These are phyloP conservation scores for Rhizopus delemar DNA, from an alignment of 371 early-diverging fungal species.

Conservation along the genomic window DNA sequence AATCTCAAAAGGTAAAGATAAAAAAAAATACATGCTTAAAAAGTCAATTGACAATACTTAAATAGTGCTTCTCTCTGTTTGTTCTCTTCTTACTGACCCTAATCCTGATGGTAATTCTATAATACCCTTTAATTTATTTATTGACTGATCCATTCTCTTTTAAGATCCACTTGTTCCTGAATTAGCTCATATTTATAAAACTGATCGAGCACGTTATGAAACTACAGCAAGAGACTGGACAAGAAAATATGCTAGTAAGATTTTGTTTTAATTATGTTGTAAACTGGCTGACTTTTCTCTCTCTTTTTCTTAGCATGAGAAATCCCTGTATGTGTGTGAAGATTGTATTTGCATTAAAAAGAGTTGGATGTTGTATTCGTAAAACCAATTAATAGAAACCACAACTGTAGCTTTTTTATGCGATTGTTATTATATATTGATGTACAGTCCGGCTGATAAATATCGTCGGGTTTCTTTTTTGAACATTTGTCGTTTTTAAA, in stretches of 20 bases:
- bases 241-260: constrained; percentile 74
- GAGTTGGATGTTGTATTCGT: constrained; percentile 4
- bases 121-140: neutral
- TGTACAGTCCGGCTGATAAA: too few relatives aligned
- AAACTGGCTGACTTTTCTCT: neutral
- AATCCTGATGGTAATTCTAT: constrained; percentile 76
- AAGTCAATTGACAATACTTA: constrained; percentile 1
- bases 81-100: constrained; percentile 96
- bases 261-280: neutral
- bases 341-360: constrained; percentile 1
- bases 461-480: too few relatives aligned
- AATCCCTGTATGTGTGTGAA: neutral
- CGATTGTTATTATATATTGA: too few relatives aligned
- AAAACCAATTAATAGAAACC: constrained; percentile 1
- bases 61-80: constrained; percentile 89
- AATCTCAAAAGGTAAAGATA: constrained; percentile 77
- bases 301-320: neutral
- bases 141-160: neutral
- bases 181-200: constrained; percentile 94
- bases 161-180: constrained; percentile 92
- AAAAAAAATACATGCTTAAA: constrained; percentile 4
- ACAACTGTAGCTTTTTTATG: neutral
- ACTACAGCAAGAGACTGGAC: constrained; percentile 90
- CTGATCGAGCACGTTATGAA: constrained; percentile 84
- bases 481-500: too few relatives aligned